Evolutionary conservation across 2,329 filamentous ascomycete species (phyloP), one percentile per base, ranked within the genome.

Genomic region (Biscogniauxia marginata): DNA sequence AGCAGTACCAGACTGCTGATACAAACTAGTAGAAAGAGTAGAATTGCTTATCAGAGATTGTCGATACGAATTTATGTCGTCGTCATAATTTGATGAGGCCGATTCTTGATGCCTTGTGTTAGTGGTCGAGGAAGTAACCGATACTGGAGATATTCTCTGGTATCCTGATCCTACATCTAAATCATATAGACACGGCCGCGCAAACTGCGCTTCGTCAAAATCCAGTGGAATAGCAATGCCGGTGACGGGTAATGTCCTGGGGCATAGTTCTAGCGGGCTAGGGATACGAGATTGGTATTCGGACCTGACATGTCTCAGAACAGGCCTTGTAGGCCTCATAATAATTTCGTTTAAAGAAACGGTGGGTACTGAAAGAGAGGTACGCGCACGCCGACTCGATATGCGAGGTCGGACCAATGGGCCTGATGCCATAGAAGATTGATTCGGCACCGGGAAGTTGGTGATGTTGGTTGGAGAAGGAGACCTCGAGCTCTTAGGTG

Each of bases 331-430:
- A 25, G 46, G 47, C 34, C 57, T 60, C 64, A 66, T 65, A 9
- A 67, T 45, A 30, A 69, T 49, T 22, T 67, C 61, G 48, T 67
- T 57, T 19, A 67, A 50, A 5, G 65, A 68, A 24, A 59, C 49
- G n/a, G 58, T 52, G 43, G 53, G 57, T 23, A 47, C 34, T 7
- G 52, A 50, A n/a, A 45, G 54, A 18, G 62, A 61, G 13, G 57
- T 58, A 44, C 52, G 52, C 7, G 61, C 56, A 11, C 56, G 62
- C 52, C 57, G 63, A 52, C 65, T 67, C 19, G 66, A 67, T 20
- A 58, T 62, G 20, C 60, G 64, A 50, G 60, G 60, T 39, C 57
- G 62, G 30, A 67, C 50, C 3, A 43, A 43, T 46, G 50, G 45
- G 43, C 19, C 34, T 7, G 25, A 34, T 30, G 19, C 30, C 30